Evolutionary conservation across 441 rosid genomes (phyloP).

Genomic region (Euphorbia corollata): DNA sequence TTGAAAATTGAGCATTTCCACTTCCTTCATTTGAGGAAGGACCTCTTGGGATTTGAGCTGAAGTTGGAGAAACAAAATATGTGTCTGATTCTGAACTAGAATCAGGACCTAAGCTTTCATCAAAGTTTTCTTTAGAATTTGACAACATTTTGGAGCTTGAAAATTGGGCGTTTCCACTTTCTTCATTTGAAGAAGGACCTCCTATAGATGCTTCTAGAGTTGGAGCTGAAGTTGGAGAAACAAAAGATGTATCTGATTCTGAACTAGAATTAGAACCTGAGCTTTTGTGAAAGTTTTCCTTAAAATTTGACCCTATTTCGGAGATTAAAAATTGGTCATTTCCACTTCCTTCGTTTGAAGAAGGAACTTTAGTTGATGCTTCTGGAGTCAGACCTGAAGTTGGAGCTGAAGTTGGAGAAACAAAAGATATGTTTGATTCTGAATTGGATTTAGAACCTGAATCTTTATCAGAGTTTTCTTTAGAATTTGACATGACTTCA

Average conservation of each 20-base stretch:
- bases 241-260: neutral
- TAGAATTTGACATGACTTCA: neutral
- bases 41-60: neutral
- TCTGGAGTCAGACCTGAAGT: too few species aligned
- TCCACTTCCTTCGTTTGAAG: too few species aligned
- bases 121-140: neutral
- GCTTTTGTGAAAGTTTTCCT: too few species aligned
- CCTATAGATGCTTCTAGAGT: neutral
- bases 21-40: neutral
- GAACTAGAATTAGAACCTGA: neutral
- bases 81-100: too few species aligned
- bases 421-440: too few species aligned
- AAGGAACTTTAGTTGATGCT: too few species aligned
- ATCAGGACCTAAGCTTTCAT: neutral
- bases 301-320: too few species aligned
- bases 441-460: neutral
- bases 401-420: too few species aligned
- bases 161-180: neutral
- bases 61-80: too few species aligned
- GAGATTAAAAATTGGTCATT: too few species aligned
- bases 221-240: neutral
- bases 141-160: neutral
- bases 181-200: neutral
- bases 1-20: too few species aligned
- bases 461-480: neutral